Conservation (phyloP, 306 rosid species). For the Rosa persica region DNA sequence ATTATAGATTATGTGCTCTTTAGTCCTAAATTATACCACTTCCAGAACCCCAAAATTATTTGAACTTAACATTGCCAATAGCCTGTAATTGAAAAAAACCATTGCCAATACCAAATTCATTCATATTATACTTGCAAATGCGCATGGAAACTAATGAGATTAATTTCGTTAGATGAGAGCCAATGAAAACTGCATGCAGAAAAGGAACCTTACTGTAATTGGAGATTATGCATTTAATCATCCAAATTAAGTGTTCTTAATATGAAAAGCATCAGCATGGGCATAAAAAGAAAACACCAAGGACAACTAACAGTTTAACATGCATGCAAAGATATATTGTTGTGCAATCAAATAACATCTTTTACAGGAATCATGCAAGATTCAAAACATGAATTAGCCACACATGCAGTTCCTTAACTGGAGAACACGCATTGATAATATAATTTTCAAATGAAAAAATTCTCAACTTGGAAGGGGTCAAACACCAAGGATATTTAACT, state of each 20-base stretch:
- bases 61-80: neutral
- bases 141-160: neutral
- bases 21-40: neutral
- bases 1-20: neutral
- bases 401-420: neutral
- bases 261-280: neutral
- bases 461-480: neutral
- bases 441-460: neutral
- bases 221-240: neutral
- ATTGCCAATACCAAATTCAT: neutral
- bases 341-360: neutral
- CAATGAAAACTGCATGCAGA: neutral
- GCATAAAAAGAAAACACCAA: neutral
- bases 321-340: neutral
- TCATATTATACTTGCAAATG: neutral
- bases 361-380: neutral
- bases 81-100: neutral
- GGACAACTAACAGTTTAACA: neutral
- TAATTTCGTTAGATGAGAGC: neutral
- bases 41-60: neutral
- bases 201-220: neutral
- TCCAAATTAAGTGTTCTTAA: neutral
- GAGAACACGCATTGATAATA: neutral
- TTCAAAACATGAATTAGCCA: neutral
- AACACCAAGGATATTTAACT: neutral